Percentiles rank a stretch among this genome's conserved stretches.
Conservation (phyloP, 23 red algal species). For the Cyanidioschyzon merolae region DNA sequence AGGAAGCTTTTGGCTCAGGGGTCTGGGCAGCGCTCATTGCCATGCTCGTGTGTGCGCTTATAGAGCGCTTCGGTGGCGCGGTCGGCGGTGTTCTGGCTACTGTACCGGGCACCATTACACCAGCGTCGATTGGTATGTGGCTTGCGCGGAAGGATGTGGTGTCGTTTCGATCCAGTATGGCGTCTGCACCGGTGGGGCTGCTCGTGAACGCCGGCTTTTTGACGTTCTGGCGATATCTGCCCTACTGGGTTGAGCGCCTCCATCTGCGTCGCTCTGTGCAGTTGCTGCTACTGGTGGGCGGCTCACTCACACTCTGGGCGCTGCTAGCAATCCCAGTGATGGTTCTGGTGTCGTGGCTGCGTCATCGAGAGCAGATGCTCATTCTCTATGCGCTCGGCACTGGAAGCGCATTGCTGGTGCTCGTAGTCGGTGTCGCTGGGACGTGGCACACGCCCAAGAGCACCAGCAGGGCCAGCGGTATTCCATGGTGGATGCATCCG, state of each 20-base stretch:
- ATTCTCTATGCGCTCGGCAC: neutral
- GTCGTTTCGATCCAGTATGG: slow-evolving; percentile 17
- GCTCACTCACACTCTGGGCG: slow-evolving; percentile 16
- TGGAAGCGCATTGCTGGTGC: neutral
- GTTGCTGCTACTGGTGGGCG: neutral
- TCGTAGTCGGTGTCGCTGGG: slow-evolving; percentile 8
- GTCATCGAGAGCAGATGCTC: neutral
- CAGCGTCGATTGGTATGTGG: slow-evolving; percentile 27
- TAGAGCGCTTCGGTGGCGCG: neutral
- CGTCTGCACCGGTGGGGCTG: slow-evolving; percentile 24
- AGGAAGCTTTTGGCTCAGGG: neutral
- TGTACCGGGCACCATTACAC: slow-evolving; percentile 22
- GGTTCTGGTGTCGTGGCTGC: neutral
- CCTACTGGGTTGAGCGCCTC: neutral
- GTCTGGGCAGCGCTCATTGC: neutral
- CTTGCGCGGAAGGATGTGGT: neutral
- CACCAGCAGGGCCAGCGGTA: neutral
- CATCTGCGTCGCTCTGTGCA: neutral
- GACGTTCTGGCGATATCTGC: slow-evolving; percentile 14
- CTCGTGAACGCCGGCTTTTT: slow-evolving; percentile 22
- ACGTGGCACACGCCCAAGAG: slow-evolving; percentile 17
- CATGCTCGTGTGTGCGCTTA: neutral
- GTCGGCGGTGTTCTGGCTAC: slow-evolving; percentile 22
- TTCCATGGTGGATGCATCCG: neutral
- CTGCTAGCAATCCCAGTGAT: slow-evolving; percentile 9